Percentiles rank a stretch among this genome's conserved stretches.
Conservation (phyloP, 1,284 basidiomycete genomes). For the Trichosporon asahii region DNA sequence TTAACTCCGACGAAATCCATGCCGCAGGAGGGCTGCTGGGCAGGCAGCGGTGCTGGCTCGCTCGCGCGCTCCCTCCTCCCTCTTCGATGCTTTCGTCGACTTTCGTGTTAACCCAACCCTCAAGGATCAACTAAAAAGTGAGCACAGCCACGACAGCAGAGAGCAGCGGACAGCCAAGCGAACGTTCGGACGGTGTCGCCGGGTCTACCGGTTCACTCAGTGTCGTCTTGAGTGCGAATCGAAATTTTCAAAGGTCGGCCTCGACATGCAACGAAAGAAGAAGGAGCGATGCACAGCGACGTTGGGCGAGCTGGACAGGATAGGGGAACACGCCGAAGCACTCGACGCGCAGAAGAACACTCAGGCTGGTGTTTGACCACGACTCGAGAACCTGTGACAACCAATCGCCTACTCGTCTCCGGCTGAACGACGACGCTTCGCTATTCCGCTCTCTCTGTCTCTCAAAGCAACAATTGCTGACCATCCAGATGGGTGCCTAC, state of each 20-base stretch:
- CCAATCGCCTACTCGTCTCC: no score
- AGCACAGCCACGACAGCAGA: not conserved
- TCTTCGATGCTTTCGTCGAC: not conserved
- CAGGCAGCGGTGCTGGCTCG: not conserved
- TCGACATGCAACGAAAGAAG: no score
- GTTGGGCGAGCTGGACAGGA: no score
- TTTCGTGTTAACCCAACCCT: not conserved
- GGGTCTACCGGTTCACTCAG: no score
- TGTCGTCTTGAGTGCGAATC: no score
- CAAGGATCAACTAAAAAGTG: conserved; percentile 3
- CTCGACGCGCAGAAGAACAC: no score
- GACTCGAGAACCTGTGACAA: no score
- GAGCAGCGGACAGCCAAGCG: not conserved
- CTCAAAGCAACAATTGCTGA: not conserved
- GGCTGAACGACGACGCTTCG: not conserved
- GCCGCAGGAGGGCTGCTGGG: not conserved
- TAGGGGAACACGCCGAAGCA: no score
- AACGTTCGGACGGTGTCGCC: not conserved
- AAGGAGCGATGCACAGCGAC: no score
- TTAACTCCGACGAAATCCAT: not conserved
- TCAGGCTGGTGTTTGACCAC: no score
- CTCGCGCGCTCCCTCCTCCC: not conserved
- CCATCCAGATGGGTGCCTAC: conserved; percentile 61
- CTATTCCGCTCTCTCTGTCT: not conserved
- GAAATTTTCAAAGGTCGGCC: not conserved